Conservation (phyloP, 371 early-diverging fungal genomes). For the Mycotypha africana region DNA sequence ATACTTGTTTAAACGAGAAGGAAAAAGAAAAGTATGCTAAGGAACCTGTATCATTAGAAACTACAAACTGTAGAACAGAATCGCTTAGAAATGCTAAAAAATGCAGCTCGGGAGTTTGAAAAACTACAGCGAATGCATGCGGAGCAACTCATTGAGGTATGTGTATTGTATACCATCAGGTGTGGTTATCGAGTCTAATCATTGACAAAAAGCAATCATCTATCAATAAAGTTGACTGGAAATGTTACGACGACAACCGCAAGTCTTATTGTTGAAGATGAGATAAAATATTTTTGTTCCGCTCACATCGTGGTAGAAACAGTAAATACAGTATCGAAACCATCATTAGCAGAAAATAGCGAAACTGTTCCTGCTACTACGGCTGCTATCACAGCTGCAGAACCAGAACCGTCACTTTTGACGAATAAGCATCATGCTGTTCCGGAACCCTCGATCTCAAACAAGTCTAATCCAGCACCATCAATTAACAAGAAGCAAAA, state of each 20-base stretch:
- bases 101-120: slow-evolving; percentile 34
- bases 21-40: too few relatives aligned
- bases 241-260: slow-evolving; percentile 12
- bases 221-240: slow-evolving; percentile 5
- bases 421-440: too few relatives aligned
- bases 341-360: too few relatives aligned
- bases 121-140: slow-evolving; percentile 41
- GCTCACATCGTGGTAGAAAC: not conserved
- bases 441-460: slow-evolving; percentile 16
- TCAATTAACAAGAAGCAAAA: slow-evolving; percentile 6
- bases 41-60: slow-evolving; percentile 31
- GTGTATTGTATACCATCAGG: not conserved
- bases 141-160: slow-evolving; percentile 19
- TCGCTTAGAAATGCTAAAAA: slow-evolving; percentile 36
- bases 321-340: too few relatives aligned
- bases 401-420: too few relatives aligned
- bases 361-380: too few relatives aligned
- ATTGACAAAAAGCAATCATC: too few relatives aligned
- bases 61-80: slow-evolving; percentile 43
- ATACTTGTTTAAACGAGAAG: too few relatives aligned
- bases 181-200: too few relatives aligned
- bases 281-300: slow-evolving; percentile 19
- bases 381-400: too few relatives aligned
- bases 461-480: too few relatives aligned
- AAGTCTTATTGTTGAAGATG: slow-evolving; percentile 18